Conservation (phyloP, 2,329 filamentous ascomycete genomes). For the Ilyonectria mors-panacis region DNA sequence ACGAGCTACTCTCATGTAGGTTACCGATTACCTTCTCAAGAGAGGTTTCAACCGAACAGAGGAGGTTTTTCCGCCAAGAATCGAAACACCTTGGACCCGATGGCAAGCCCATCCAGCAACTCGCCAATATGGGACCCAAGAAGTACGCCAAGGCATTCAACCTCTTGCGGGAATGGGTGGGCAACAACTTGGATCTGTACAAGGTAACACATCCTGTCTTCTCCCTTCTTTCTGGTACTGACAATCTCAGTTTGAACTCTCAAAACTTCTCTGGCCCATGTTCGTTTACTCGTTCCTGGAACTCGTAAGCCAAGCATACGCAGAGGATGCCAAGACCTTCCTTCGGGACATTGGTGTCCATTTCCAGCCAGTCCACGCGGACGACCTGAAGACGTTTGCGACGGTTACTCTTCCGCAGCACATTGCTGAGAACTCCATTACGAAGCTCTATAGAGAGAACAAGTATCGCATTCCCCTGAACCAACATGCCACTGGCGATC, state of each 20-base stretch:
- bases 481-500: slow-evolving; percentile 83
- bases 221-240: slow-evolving; percentile 31
- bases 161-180: slow-evolving; percentile 85
- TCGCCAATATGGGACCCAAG: slow-evolving; percentile 79
- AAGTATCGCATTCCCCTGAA: slow-evolving; percentile 95
- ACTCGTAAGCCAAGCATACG: slow-evolving; percentile 80
- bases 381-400: slow-evolving; percentile 84
- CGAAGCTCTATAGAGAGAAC: slow-evolving; percentile 85
- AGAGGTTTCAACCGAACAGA: slow-evolving; percentile 95
- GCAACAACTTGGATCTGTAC: slow-evolving; percentile 94
- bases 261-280: slow-evolving; percentile 90
- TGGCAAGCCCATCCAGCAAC: slow-evolving; percentile 80
- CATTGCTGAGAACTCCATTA: slow-evolving; percentile 80
- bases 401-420: slow-evolving; percentile 84
- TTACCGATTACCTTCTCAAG: slow-evolving; percentile 96
- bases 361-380: slow-evolving; percentile 84
- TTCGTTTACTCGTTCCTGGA: slow-evolving; percentile 95
- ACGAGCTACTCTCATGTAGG: slow-evolving; percentile 55
- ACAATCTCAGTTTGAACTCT: slow-evolving; percentile 81
- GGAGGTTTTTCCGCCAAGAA: slow-evolving; percentile 90
- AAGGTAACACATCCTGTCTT: slow-evolving; percentile 69
- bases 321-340: slow-evolving; percentile 81
- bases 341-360: slow-evolving; percentile 75
- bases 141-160: slow-evolving; percentile 85
- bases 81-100: slow-evolving; percentile 87